phyloP scores from a whole-genome alignment of 106 monocot genomes.

The Apostasia ramifera region DNA sequence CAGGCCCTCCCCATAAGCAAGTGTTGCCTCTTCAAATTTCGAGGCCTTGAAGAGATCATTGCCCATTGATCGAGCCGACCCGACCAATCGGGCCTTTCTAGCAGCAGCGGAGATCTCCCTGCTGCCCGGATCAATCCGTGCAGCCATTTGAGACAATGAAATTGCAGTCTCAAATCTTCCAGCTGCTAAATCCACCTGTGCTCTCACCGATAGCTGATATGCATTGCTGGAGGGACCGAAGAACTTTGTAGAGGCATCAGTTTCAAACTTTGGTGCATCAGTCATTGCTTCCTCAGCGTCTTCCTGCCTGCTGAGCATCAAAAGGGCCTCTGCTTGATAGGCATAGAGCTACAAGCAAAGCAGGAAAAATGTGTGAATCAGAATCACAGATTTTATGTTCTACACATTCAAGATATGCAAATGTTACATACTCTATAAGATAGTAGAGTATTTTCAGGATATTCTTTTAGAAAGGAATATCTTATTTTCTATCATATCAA shows the following conservation, averaged over 20 bases:
- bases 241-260: conserved; percentile 23
- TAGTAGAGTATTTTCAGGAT: too few species aligned
- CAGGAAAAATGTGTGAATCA: too few species aligned
- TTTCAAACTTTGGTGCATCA: conserved; percentile 27
- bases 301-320: conserved; percentile 42
- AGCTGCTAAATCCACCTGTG: conserved; percentile 38
- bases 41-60: conserved; percentile 45
- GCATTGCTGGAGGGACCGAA: conserved; percentile 29
- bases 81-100: conserved; percentile 12
- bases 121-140: conserved; percentile 30
- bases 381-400: too few species aligned
- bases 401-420: not conserved
- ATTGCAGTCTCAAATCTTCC: conserved; percentile 65
- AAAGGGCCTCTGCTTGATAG: conserved; percentile 49
- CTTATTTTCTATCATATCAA: too few species aligned
- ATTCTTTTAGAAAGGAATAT: too few species aligned
- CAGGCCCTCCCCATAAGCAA: conserved; percentile 42
- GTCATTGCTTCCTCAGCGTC: conserved; percentile 24
- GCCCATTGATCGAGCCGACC: conserved; percentile 25
- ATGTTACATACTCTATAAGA: not conserved
- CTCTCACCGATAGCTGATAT: conserved; percentile 28
- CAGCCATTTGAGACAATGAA: conserved; percentile 21
- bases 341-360: conserved; percentile 27
- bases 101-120: conserved; percentile 20
- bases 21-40: conserved; percentile 40